Base-by-base conservation (phyloP, 495 filamentous ascomycete species). In the Evernia prunastri region DNA sequence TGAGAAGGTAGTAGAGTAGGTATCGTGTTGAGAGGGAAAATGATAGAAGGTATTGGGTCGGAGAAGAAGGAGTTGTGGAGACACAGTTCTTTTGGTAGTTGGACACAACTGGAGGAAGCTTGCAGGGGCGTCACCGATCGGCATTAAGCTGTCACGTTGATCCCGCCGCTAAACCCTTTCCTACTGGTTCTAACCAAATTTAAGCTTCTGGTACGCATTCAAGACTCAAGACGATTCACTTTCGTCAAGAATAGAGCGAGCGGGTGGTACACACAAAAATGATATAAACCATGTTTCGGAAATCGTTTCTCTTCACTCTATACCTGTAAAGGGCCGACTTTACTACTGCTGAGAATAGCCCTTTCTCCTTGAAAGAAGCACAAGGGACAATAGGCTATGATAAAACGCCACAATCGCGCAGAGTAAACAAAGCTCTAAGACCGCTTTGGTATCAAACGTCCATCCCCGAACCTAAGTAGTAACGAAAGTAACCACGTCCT, bases 91-190 rank as follows among this genome's bases (percentile, higher is more conserved):
- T n/a, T n/a, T n/a, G n/a, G n/a, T n/a, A n/a, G n/a, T n/a, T n/a
- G n/a, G n/a, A n/a, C n/a, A n/a, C n/a, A n/a, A 53, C 49, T 54
- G 51, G 51, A 54, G 51, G 33, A 54, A 54, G 51, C 51, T 54
- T 54, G 51, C 51, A 54, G 51, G 51, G 51, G 51, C 51, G 51
- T 54, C 51, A 54, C 51, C 3, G 51, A 33, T 54, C 51, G 51
- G 51, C 27, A 53, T 53, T 27, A 27, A 53, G 49, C 51, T 54
- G 51, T 54, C 51, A 54, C 51, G 51, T 33, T 54, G 29, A 54
- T 54, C 51, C 51, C 51, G 51, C 51, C 29, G 27, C 51, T 54
- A 54, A 54, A 33, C 29, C 51, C 13, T 20, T 54, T 20, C 11
- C 10, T 6, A 27, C 27, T 27, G 15, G 51, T 17, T n/a, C n/a